Base-by-base conservation (phyloP, 371 early-diverging fungal species). In the Dichotomocladium elegans region DNA sequence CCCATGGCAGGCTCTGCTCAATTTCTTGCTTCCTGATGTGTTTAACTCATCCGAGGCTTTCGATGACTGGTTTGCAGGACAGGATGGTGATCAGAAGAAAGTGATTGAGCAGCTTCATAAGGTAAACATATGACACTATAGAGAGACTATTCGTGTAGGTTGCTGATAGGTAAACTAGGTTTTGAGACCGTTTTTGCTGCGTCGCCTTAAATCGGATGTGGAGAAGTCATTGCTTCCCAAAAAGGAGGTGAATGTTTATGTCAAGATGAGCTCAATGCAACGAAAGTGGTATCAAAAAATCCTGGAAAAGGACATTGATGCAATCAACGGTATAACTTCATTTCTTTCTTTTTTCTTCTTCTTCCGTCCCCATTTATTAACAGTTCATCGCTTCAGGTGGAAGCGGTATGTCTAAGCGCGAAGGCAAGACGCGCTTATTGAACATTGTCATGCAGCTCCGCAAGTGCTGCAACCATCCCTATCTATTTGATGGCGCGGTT, bases 381-480 rank as follows among this genome's bases (percentile, higher is more conserved):
- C 8, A 33, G 8, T 33, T 17, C 2, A 48, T 27, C 40, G 3
- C 17, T 24, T 25, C 37, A 66, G 63, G 63, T 14, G 66, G 58
- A 31, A 65, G 65, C 27, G 77, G 74, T 11, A 62, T 82, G 25
- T 81, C 82, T 37, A 85, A 84, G 47, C 79, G 84, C 47, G 84
- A 82, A 63, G 88, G 83, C 55, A 93, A 91, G 62, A 94, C 91
- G 4, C 87, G 98, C 26, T 80, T 99, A 15, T 77, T 96, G 46
- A 99, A 99, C 69, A 94, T 99, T 67, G 95, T 95, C 3, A 99
- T 99, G 99, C 99, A 99, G 76, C 74, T 99, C 28, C 87, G 99
- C 59, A 99, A 99, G 68, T 98, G 98, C 72, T 98, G 99, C 67
- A 99, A 99, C 59, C 99, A 99, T 67, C 99, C 99, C 8, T 99